A percentile compares a stretch with the other conserved stretches of the same genome.
Evolutionary conservation across 1,284 basidiomycete species (phyloP).

Genomic region (Cryptococcus sp.): DNA sequence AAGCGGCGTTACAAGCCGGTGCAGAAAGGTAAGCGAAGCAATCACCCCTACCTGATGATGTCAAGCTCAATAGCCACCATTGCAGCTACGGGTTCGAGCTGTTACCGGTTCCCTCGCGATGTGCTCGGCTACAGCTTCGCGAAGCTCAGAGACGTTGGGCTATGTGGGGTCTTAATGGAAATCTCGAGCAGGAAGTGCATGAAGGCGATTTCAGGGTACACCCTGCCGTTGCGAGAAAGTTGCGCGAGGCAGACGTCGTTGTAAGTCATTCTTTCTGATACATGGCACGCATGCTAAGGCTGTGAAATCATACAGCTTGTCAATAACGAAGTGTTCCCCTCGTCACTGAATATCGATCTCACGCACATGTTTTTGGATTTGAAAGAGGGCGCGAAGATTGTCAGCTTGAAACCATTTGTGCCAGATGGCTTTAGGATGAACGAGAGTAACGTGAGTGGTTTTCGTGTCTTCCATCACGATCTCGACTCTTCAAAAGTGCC

Average conservation of each 20-base stretch:
- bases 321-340: conserved; percentile 61
- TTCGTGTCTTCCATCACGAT: not conserved
- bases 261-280: conserved; percentile 27
- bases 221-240: conserved; percentile 39
- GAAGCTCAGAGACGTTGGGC: conserved; percentile 57
- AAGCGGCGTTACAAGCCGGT: conserved; percentile 59
- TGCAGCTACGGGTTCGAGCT: conserved; percentile 58
- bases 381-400: conserved; percentile 57
- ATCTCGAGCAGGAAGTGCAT: conserved; percentile 53
- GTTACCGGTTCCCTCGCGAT: conserved; percentile 55
- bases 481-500: not conserved
- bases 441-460: conserved; percentile 50
- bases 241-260: conserved; percentile 58
- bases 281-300: not conserved
- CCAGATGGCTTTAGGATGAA: conserved; percentile 57
- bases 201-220: conserved; percentile 58
- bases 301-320: conserved; percentile 46
- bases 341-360: conserved; percentile 57
- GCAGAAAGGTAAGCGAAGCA: conserved; percentile 32
- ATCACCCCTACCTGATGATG: not conserved
- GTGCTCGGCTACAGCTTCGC: conserved; percentile 55
- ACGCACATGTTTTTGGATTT: conserved; percentile 60
- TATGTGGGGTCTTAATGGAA: conserved; percentile 57
- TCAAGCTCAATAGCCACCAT: not conserved
- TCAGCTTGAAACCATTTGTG: conserved; percentile 60